Evolutionary conservation across 2,329 filamentous ascomycete species (phyloP).

Genomic region (Cryoendolithus antarcticus): DNA sequence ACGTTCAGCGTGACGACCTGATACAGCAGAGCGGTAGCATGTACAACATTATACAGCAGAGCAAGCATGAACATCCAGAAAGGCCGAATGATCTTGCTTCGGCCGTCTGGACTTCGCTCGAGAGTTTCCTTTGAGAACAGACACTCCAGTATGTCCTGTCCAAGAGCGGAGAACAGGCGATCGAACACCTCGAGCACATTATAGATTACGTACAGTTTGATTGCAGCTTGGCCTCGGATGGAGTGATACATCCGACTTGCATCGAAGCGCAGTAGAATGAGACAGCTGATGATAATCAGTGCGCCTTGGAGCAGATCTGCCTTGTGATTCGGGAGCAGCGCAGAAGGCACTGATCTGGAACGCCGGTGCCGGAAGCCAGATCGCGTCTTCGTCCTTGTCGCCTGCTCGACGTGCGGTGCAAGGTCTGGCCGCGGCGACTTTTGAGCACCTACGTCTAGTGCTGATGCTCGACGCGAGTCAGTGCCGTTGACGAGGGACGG

Average conservation of each 20-base stretch:
- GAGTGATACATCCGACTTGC: conserved; percentile 97
- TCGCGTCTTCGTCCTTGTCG: conserved; percentile 9
- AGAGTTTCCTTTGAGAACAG: conserved; percentile 88
- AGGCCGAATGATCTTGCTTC: conserved; percentile 80
- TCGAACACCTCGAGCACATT: conserved; percentile 92
- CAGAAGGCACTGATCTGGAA: conserved; percentile 74
- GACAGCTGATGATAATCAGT: conserved; percentile 74
- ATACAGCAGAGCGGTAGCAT: conserved; percentile 83
- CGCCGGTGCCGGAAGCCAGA: conserved; percentile 49
- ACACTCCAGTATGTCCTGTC: conserved; percentile 92
- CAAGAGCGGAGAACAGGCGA: conserved; percentile 76
- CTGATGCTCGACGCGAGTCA: no score
- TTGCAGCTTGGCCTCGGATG: conserved; percentile 88
- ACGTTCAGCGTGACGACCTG: conserved; percentile 97
- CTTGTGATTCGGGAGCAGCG: conserved; percentile 77
- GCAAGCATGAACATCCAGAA: conserved; percentile 85
- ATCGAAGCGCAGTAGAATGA: conserved; percentile 79
- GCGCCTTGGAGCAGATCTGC: conserved; percentile 81
- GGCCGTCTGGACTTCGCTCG: conserved; percentile 73
- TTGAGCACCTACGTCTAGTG: no score
- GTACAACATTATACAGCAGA: conserved; percentile 74
- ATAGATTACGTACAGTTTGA: conserved; percentile 98
- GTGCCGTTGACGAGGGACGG: no score
- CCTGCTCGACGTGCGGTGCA: no score
- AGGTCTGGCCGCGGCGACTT: no score